Base-by-base conservation (phyloP, 78 protist genomes). In the Dictyostelium citrinum region DNA sequence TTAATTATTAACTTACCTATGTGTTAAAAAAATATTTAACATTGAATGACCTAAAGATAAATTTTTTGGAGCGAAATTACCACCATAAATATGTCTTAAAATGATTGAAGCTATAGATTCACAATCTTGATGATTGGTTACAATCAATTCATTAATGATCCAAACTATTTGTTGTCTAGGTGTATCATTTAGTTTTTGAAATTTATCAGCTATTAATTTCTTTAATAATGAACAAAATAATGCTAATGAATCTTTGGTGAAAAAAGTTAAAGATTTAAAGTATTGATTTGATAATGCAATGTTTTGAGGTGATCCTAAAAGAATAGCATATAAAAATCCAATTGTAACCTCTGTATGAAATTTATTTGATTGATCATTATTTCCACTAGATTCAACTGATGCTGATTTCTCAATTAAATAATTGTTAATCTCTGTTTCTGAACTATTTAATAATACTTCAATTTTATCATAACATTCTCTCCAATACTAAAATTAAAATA, bases 401-500 rank as follows among this genome's bases (percentile, higher is more conserved):
- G 75, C 35, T n/a, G 81, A 77, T 41, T 55, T 58, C 14, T 76
- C 85, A 2, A 76, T 64, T 39, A 88, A 67, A n/a, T 22, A 6
- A 11, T 24, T 46, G 9, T 74, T 64, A 20, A 88, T 67, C 5
- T 88, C 93, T n/a, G 46, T 68, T 9, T 88, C 93, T 4, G 37
- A 22, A 2, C 81, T 11, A 45, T 41, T 78, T 24, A 16, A 41
- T 58, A 88, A n/a, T 33, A 11, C 39, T 78, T 88, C 93, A 22
- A 88, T 76, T 67, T 88, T 88, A 29, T 88, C 93, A 78, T 88
- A 88, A 31, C 81, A 83, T 33, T 88, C 93, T 78, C 93, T 76
- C 93, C 93, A 88, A 84, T 61, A 55, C 92, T 76, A 20, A 35
- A 83, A 39, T 5, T 2, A 60, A 60, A n/a, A 60, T n/a, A n/a